phyloP scores from a whole-genome alignment of 768 basidiomycete species.

The Tulasnella sp. region DNA sequence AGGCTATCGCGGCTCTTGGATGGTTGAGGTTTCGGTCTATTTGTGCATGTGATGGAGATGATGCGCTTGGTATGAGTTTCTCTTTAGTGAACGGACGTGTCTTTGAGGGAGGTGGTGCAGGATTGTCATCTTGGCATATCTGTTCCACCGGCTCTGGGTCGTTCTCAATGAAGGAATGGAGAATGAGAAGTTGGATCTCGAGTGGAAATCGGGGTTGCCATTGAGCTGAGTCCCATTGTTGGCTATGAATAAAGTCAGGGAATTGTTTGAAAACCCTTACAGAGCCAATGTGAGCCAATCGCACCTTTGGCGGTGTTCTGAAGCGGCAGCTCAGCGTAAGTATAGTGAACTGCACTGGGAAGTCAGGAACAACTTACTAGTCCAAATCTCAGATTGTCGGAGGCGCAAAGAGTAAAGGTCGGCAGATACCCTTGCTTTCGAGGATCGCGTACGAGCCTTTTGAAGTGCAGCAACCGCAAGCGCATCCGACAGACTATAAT shows the following conservation, averaged over 20 bases:
- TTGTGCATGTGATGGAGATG: no score
- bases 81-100: background rate
- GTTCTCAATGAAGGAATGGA: slow-evolving; percentile 1
- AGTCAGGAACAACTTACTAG: background rate
- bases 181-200: slow-evolving; percentile 8
- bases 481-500: background rate
- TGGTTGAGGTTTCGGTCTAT: background rate
- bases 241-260: background rate
- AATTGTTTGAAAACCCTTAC: background rate
- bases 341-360: background rate
- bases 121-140: background rate
- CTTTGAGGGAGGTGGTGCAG: background rate
- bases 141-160: background rate
- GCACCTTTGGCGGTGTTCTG: background rate
- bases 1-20: background rate
- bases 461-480: background rate
- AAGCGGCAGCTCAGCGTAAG: background rate
- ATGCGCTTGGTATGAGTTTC: no score
- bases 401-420: background rate
- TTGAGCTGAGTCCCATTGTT: background rate
- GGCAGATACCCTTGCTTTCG: background rate
- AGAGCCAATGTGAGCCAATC: background rate
- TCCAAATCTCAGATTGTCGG: background rate
- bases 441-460: background rate
- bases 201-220: slow-evolving; percentile 15